Evolutionary conservation across 352 stramenopile species (phyloP).

Genomic region (Globisporangium lucens): DNA sequence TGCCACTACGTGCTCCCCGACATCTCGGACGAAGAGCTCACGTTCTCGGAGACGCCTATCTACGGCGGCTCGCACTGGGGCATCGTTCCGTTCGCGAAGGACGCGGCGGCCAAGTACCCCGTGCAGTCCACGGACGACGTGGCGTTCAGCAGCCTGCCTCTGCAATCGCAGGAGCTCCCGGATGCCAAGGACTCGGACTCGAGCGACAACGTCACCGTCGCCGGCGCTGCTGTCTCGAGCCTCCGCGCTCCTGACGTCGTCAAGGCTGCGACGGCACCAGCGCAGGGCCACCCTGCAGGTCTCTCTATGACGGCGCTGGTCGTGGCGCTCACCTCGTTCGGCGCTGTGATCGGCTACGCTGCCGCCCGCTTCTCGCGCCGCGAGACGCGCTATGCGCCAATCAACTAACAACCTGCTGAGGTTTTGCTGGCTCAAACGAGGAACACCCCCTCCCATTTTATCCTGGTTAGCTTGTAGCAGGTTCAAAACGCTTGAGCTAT

Average conservation of each 20-base stretch:
- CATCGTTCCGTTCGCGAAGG: conserved; percentile 51
- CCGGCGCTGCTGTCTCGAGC: conserved; percentile 3
- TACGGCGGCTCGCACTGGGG: conserved; percentile 61
- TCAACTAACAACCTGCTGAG: conserved; percentile 13
- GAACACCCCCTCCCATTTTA: not conserved
- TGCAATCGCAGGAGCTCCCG: conserved; percentile 44
- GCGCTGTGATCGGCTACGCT: conserved; percentile 13
- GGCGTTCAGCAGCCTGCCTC: conserved; percentile 42
- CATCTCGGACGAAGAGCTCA: conserved; percentile 47
- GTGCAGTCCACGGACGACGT: conserved; percentile 84
- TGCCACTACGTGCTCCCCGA: conserved; percentile 81
- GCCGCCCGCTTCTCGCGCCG: conserved; percentile 15
- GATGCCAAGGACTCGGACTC: conserved; percentile 23
- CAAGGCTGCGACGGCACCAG: not conserved
- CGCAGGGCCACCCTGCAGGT: not conserved
- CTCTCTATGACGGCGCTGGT: conserved; percentile 12
- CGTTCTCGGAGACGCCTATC: conserved; percentile 53
- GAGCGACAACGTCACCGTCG: not conserved
- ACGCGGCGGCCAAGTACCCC: conserved; percentile 67
- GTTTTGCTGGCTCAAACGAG: not conserved
- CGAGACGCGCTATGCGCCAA: conserved; percentile 11
- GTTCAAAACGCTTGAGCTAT: not conserved
- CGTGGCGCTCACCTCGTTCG: conserved; percentile 16
- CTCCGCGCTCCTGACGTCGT: conserved; percentile 9
- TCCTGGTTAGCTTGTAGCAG: not conserved